These are phyloP conservation scores for Penicillium sp. DNA, from an alignment of 2,329 filamentous ascomycete species.

Conservation along the genomic window DNA sequence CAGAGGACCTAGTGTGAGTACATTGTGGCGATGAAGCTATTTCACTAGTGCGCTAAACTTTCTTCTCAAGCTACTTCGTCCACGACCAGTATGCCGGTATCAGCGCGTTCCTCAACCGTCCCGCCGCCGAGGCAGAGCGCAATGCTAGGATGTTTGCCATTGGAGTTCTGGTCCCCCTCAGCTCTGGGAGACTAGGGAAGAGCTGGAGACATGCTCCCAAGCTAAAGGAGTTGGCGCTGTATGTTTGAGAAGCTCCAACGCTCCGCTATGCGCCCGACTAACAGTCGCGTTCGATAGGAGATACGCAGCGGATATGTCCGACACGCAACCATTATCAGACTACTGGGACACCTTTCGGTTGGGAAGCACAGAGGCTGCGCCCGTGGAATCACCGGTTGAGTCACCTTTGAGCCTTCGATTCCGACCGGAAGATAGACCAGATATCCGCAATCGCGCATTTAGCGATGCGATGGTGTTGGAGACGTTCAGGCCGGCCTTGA, in stretches of 20 bases:
- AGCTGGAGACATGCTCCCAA: conserved; percentile 83
- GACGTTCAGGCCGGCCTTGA: conserved; percentile 58
- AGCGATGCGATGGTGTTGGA: conserved; percentile 45
- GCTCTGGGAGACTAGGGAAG: conserved; percentile 79
- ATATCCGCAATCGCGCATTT: conserved; percentile 39
- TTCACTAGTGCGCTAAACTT: conserved; percentile 8
- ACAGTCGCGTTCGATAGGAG: conserved; percentile 29
- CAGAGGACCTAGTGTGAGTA: conserved; percentile 70
- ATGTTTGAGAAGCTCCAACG: conserved; percentile 25
- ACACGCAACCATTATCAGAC: conserved; percentile 65
- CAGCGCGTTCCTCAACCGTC: conserved; percentile 85
- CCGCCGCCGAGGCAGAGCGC: conserved; percentile 73
- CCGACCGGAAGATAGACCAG: conserved; percentile 51
- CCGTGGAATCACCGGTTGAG: conserved; percentile 51
- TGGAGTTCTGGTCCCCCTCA: conserved; percentile 81
- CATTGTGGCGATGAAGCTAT: background rate
- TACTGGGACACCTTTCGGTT: conserved; percentile 68
- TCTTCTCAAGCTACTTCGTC: conserved; percentile 75
- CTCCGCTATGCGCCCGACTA: background rate
- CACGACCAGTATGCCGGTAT: conserved; percentile 81
- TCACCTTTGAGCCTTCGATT: conserved; percentile 53
- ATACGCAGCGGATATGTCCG: conserved; percentile 64
- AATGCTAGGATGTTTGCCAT: conserved; percentile 93
- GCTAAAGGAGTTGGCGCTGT: conserved; percentile 73
- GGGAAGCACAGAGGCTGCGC: conserved; percentile 38